Evolutionary conservation across 106 monocot species (phyloP).

Genomic region (Acorus gramineus): DNA sequence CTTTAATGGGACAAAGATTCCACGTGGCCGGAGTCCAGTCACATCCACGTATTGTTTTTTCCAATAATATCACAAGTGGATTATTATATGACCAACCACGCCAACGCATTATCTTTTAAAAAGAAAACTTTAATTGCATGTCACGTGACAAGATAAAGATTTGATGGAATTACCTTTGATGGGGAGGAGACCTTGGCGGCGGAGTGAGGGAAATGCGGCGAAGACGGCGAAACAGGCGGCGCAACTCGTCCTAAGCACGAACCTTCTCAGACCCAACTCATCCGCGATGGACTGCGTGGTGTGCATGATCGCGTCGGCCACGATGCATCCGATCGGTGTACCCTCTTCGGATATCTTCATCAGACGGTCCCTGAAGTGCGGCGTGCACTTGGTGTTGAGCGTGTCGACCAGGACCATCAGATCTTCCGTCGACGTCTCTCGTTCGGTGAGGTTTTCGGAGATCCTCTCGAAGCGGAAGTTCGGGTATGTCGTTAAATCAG

Average conservation of each 20-base stretch:
- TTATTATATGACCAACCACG: too few species aligned
- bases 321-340: slow-evolving; percentile 1
- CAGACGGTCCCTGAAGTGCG: not conserved
- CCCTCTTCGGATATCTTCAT: not conserved
- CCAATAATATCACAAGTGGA: too few species aligned
- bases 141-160: not conserved
- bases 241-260: slow-evolving; percentile 10
- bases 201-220: not conserved
- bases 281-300: not conserved
- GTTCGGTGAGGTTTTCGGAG: not conserved
- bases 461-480: slow-evolving; percentile 14
- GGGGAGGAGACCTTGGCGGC: not conserved
- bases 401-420: not conserved
- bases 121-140: too few species aligned
- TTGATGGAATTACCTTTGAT: slow-evolving; percentile 1
- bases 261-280: slow-evolving; percentile 1
- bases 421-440: not conserved
- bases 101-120: too few species aligned
- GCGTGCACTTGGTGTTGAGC: not conserved
- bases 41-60: too few species aligned
- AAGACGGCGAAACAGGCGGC: not conserved
- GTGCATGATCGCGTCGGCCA: slow-evolving; percentile 5
- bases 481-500: not conserved
- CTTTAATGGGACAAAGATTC: too few species aligned
- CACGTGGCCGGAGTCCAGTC: too few species aligned